Base-by-base conservation (phyloP, 495 filamentous ascomycete species). In the Trichoderma orchidacearum region DNA sequence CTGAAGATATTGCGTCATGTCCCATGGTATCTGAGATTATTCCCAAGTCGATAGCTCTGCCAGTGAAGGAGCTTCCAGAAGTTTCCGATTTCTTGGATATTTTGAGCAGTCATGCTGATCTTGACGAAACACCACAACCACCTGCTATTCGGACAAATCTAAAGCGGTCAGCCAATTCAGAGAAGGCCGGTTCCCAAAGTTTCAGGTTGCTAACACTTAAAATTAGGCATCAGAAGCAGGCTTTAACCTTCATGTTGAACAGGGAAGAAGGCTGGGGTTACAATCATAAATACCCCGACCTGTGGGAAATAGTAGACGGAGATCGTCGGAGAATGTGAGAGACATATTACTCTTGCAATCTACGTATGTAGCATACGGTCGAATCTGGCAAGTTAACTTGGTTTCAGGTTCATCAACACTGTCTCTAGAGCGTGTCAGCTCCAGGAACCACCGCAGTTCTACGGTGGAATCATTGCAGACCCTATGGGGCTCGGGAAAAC, bases 401-500 rank as follows among this genome's bases (percentile, higher is more conserved):
- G 57, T 38, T 9, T 12, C 27, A 65, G 61, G 17, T 70, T 63
- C 41, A 12, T 63, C 3, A 73, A 73, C 53, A 54, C 45, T n/a
- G 51, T 70, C 5, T 66, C 68, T 0, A 51, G 57, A 0, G 27
- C 25, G 1, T 23, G 30, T 25, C 61, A 72, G 30, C 1, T 7
- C 3, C 54, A 65, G 23, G 30, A 59, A 8, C 70, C 68, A 1
- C 32, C 53, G 2, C 50, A 56, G 6, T 73, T 72, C 11, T 54
- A 54, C n/a, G 70, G 70, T 0, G 71, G 72, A 0, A 72, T 75
- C 30, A 58, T 75, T 28, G 72, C 70, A 1, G 72, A 75, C 36
- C 59, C 66, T 4, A 74, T 74, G 71, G 71, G 72, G 13, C 62
- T 72, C 0, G 71, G 72, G 0, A 74, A 74, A 64, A 68, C 67